Evolutionary conservation across 306 rosid species (phyloP).

Genomic region (Arachis stenosperma): DNA sequence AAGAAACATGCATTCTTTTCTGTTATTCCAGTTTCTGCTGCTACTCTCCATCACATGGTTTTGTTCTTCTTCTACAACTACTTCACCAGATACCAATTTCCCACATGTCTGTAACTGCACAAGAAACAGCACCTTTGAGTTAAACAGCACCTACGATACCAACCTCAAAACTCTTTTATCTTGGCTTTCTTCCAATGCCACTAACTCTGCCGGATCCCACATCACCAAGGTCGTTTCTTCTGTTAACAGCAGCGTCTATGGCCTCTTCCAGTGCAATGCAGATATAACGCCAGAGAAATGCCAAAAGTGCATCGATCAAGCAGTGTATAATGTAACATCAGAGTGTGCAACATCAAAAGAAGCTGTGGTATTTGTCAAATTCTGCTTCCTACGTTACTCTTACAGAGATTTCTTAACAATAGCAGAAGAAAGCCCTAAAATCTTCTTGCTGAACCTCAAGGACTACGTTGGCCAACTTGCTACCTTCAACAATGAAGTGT

Average conservation of each 20-base stretch:
- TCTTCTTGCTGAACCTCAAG: slow-evolving; percentile 2
- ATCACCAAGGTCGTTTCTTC: slow-evolving; percentile 16
- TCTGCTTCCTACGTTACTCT: slow-evolving; percentile 38
- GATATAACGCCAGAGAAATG: neutral
- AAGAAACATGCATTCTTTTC: neutral
- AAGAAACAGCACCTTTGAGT: neutral
- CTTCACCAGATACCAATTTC: neutral
- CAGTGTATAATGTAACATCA: slow-evolving; percentile 2
- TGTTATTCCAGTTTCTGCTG: neutral
- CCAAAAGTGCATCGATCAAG: slow-evolving; percentile 18
- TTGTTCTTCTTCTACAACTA: neutral
- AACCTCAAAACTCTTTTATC: slow-evolving; percentile 25
- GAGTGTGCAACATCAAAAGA: slow-evolving; percentile 24
- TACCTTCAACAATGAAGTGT: slow-evolving; percentile 19
- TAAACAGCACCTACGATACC: neutral
- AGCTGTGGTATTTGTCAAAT: slow-evolving; percentile 27
- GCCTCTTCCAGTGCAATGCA: slow-evolving; percentile 4
- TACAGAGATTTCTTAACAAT: slow-evolving; percentile 17
- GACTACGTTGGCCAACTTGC: slow-evolving; percentile 29
- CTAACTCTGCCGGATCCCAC: slow-evolving; percentile 13
- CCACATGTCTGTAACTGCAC: neutral
- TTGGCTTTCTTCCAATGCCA: slow-evolving; percentile 39
- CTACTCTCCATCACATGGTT: neutral
- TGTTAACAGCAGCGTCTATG: slow-evolving; percentile 18
- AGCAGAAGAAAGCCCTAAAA: slow-evolving; percentile 32